A percentile compares a stretch with the other conserved stretches of the same genome.
Evolutionary conservation across 208 protist genomes (phyloP).

Genomic region (Tetramitus jugosus): DNA sequence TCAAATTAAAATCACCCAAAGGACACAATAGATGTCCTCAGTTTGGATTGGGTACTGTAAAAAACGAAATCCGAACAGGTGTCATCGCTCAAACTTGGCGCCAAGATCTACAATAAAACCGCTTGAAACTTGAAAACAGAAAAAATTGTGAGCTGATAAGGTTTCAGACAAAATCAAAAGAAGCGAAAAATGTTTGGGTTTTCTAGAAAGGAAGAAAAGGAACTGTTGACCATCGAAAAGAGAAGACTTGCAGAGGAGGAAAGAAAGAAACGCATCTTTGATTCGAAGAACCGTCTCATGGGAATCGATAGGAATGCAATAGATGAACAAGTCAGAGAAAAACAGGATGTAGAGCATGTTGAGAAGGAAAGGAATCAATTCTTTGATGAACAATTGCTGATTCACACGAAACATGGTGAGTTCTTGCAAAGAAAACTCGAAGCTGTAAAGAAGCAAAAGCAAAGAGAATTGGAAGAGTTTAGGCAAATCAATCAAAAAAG

Average conservation of each 20-base stretch:
- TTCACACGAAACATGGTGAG: conserved; percentile 70
- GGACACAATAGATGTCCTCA: too few relatives aligned
- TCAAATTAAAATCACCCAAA: too few relatives aligned
- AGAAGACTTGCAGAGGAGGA: conserved; percentile 70
- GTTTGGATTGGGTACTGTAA: too few relatives aligned
- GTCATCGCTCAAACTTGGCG: too few relatives aligned
- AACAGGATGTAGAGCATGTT: conserved; percentile 57
- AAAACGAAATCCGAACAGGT: too few relatives aligned
- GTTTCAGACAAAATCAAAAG: too few relatives aligned
- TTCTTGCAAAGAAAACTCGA: conserved; percentile 73
- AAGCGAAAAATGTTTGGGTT: conserved; percentile 16
- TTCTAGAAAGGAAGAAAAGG: neutral
- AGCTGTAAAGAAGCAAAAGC: conserved; percentile 54
- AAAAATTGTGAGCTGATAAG: too few relatives aligned
- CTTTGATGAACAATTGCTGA: conserved; percentile 69
- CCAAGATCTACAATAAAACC: too few relatives aligned
- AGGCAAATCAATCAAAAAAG: conserved; percentile 71
- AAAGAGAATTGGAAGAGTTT: conserved; percentile 68
- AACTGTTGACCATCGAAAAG: conserved; percentile 42
- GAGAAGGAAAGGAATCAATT: conserved; percentile 72
- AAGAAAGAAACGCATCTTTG: conserved; percentile 68
- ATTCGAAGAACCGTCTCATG: conserved; percentile 76
- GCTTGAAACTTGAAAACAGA: too few relatives aligned
- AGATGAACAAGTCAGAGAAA: conserved; percentile 76
- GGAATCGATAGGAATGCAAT: conserved; percentile 75